Conservation (phyloP, 2,329 filamentous ascomycete genomes). For the Xylaria digitata region DNA sequence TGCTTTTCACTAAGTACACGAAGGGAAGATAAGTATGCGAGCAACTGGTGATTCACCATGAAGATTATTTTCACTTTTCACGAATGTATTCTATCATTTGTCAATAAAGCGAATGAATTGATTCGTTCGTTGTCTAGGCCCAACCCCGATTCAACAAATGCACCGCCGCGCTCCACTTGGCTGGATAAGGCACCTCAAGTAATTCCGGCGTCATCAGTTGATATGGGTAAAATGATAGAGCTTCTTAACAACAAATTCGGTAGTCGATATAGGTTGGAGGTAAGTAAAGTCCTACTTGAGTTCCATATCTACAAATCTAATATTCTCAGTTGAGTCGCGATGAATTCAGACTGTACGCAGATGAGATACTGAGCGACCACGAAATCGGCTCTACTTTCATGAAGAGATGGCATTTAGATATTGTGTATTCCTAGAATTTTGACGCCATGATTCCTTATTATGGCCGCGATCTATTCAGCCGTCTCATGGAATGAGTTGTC, state of each 20-base stretch:
- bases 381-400: too few species aligned
- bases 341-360: neutral
- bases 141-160: neutral
- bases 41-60: neutral
- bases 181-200: neutral
- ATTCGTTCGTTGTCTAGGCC: neutral
- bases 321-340: neutral
- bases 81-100: neutral
- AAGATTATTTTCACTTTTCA: neutral
- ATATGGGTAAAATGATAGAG: neutral
- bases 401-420: too few species aligned
- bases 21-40: neutral
- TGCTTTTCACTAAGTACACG: neutral
- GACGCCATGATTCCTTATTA: too few species aligned
- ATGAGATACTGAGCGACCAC: neutral
- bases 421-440: too few species aligned
- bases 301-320: neutral
- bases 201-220: neutral
- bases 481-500: too few species aligned
- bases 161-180: constrained; percentile 1
- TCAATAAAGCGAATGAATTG: neutral
- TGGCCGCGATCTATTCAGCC: too few species aligned
- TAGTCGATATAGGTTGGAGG: neutral
- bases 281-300: neutral
- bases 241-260: neutral